Evolutionary conservation across 2,329 filamentous ascomycete species (phyloP).

Genomic region (Trichoderma hamatum): DNA sequence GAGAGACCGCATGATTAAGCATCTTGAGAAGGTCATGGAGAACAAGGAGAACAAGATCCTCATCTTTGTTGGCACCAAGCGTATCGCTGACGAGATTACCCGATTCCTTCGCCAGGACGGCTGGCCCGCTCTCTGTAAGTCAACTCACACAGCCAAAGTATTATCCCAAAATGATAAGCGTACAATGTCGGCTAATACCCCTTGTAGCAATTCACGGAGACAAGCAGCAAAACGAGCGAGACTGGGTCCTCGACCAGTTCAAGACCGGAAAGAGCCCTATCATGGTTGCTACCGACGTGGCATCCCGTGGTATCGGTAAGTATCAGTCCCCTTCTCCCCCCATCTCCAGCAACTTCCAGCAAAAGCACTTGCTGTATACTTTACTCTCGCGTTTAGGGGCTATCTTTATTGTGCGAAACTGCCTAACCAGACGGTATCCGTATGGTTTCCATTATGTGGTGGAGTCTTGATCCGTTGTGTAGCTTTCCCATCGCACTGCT

Average conservation of each 20-base stretch:
- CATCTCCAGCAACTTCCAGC: conserved; percentile 59
- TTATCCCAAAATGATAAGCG: not conserved
- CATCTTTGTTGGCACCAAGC: conserved; percentile 92
- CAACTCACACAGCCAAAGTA: not conserved
- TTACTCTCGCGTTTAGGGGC: conserved; percentile 90
- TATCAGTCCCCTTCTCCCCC: conserved; percentile 59
- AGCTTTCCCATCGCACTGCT: conserved; percentile 53
- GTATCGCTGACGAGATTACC: conserved; percentile 96
- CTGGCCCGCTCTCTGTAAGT: conserved; percentile 93
- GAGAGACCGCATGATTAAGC: conserved; percentile 95
- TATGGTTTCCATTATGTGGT: conserved; percentile 74
- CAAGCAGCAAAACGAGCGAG: conserved; percentile 99
- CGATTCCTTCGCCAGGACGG: conserved; percentile 96
- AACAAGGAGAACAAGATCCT: conserved; percentile 93
- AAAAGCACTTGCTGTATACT: conserved; percentile 66
- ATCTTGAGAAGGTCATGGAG: conserved; percentile 97
- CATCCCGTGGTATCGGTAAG: conserved; percentile 99
- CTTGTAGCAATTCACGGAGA: conserved; percentile 90
- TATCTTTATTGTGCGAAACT: conserved; percentile 86
- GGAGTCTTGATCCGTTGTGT: conserved; percentile 75
- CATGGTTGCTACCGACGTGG: conserved; percentile 99
- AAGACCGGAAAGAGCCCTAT: conserved; percentile 99
- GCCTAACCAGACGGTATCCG: conserved; percentile 85
- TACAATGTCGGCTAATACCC: conserved; percentile 39
- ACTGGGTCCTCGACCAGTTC: conserved; percentile 99